Conservation (phyloP, 2,329 filamentous ascomycete species). For the Colletotrichum sp. region DNA sequence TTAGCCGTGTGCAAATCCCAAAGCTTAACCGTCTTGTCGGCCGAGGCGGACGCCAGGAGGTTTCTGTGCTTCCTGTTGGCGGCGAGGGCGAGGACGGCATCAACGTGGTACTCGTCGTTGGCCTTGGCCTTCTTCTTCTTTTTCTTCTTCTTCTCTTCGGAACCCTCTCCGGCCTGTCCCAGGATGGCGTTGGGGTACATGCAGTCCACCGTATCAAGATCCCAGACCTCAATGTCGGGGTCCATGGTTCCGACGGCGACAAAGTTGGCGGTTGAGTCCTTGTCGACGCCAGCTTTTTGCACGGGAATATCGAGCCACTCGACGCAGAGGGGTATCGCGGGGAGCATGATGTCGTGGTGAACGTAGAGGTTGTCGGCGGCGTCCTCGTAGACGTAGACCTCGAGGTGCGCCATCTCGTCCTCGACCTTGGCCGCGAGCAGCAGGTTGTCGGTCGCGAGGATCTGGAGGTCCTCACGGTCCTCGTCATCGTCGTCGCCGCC, state of each 20-base stretch:
- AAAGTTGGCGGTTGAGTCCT: slow-evolving; percentile 81
- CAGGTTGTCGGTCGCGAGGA: slow-evolving; percentile 91
- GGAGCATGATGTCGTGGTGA: slow-evolving; percentile 99
- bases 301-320: slow-evolving; percentile 97
- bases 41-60: slow-evolving; percentile 90
- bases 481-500: slow-evolving; percentile 79
- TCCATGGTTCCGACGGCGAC: slow-evolving; percentile 97
- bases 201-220: slow-evolving; percentile 92
- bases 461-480: slow-evolving; percentile 91
- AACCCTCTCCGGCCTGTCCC: slow-evolving; percentile 70
- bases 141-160: slow-evolving; percentile 73
- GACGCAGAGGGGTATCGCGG: slow-evolving; percentile 91
- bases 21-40: slow-evolving; percentile 95
- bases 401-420: slow-evolving; percentile 94
- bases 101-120: slow-evolving; percentile 92
- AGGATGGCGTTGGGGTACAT: slow-evolving; percentile 98
- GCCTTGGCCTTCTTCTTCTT: slow-evolving; percentile 89
- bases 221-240: slow-evolving; percentile 98
- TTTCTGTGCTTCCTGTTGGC: slow-evolving; percentile 95
- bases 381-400: slow-evolving; percentile 98
- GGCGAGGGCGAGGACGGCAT: slow-evolving; percentile 88
- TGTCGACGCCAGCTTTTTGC: slow-evolving; percentile 67
- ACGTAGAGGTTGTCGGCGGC: slow-evolving; percentile 96
- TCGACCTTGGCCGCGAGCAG: slow-evolving; percentile 93
- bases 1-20: slow-evolving; percentile 94